A percentile compares a stretch with the other conserved stretches of the same genome.
Conservation (phyloP, 495 filamentous ascomycete genomes). For the Immersiella caudata region DNA sequence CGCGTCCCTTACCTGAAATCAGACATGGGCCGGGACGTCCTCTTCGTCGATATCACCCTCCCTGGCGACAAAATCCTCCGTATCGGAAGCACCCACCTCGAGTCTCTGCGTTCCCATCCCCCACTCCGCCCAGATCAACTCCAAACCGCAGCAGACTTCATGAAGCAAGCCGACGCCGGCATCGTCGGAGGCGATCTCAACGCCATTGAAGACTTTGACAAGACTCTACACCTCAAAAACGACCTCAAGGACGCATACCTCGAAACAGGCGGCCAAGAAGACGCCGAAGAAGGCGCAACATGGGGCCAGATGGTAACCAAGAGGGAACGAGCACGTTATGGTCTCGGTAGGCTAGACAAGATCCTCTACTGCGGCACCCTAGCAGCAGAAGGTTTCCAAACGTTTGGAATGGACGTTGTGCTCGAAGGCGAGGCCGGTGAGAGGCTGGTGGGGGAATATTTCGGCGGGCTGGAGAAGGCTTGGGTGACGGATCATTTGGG, state of each 20-base stretch:
- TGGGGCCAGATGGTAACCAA: conserved; percentile 58
- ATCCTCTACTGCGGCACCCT: conserved; percentile 42
- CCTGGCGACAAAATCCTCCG: conserved; percentile 36
- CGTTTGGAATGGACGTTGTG: conserved; percentile 45
- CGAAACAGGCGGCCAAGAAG: conserved; percentile 52
- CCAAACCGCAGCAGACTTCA: conserved; percentile 39
- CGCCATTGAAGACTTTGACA: conserved; percentile 57
- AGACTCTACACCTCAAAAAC: conserved; percentile 48
- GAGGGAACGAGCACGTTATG: conserved; percentile 39
- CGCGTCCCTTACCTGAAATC: conserved; percentile 49
- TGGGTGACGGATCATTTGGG: conserved; percentile 39
- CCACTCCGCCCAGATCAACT: conserved; percentile 51
- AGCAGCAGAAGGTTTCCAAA: conserved; percentile 37
- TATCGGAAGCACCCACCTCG: conserved; percentile 59
- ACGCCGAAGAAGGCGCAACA: conserved; percentile 53
- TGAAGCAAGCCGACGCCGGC: conserved; percentile 32
- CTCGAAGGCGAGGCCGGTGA: conserved; percentile 25
- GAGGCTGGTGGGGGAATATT: conserved; percentile 1
- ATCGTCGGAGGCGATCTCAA: conserved; percentile 56
- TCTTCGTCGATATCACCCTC: conserved; percentile 54
- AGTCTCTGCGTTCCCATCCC: conserved; percentile 48
- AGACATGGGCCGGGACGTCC: conserved; percentile 51
- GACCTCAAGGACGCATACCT: conserved; percentile 57
- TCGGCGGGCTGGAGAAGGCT: conserved; percentile 21
- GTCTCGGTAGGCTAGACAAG: conserved; percentile 57